phyloP scores from a whole-genome alignment of 805 yeast species.

The Candida nitratophila region DNA sequence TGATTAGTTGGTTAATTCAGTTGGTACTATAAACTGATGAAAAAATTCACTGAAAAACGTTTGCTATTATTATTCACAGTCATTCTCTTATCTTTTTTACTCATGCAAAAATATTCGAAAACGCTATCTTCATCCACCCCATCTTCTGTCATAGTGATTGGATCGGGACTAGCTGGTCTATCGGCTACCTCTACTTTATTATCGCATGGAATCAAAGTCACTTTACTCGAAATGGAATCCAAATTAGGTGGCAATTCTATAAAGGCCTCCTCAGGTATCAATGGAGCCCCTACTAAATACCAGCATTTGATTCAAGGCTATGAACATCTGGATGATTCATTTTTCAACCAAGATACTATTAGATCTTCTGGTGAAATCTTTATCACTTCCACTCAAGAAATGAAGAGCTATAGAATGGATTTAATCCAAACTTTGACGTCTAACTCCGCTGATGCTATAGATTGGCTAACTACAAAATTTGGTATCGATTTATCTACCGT shows the following conservation, averaged over 20 bases:
- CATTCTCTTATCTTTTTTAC: too few species aligned
- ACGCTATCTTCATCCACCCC: constrained; percentile 15
- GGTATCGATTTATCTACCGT: constrained; percentile 58
- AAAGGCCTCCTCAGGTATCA: constrained; percentile 62
- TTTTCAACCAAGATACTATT: constrained; percentile 58
- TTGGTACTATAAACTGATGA: too few species aligned
- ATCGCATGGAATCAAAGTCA: constrained; percentile 39
- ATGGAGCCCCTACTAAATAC: constrained; percentile 63
- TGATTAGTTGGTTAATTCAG: too few species aligned
- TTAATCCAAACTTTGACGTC: constrained; percentile 54
- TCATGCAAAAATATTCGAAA: background rate
- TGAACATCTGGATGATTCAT: constrained; percentile 38
- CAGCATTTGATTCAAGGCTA: constrained; percentile 42
- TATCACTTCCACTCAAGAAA: constrained; percentile 34
- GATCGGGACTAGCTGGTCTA: constrained; percentile 53
- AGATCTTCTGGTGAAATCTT: constrained; percentile 41
- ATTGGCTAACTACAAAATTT: constrained; percentile 60
- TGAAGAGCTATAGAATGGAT: constrained; percentile 33
- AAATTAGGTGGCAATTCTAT: constrained; percentile 60
- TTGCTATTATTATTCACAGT: too few species aligned
- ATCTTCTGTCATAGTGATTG: constrained; percentile 44
- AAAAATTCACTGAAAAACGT: too few species aligned
- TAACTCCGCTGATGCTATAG: constrained; percentile 60
- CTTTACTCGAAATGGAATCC: constrained; percentile 51
- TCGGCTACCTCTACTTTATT: constrained; percentile 21